Evolutionary conservation across 768 basidiomycete genomes (phyloP), one percentile per base, ranked within the genome.

Genomic region (Suillus fuscotomentosus): DNA sequence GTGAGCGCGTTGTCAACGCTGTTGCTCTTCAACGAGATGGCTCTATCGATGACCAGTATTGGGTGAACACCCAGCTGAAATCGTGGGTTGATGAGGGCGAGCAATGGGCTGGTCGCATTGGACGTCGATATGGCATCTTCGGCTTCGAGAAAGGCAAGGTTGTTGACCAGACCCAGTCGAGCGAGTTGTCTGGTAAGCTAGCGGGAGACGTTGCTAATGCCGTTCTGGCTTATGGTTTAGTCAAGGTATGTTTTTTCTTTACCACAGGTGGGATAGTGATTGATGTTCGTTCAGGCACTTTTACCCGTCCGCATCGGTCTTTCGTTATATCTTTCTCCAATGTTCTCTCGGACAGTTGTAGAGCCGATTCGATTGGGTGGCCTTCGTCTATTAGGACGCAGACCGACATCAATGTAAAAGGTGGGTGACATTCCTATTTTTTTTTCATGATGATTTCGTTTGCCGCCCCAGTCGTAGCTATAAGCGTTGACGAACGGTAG

Each of bases 171-270:
- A 7, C 22, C 17, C 56, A 11, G 39, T 8, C 17, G 3, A 42
- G 57, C 13, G 61, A 69, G n/a, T 67, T 70, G 7, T 71, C 82
- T 20, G 78, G 77, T 14, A 77, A 77, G 63, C 74, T 93, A 42
- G 90, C 88, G 11, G 88, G 89, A 17, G 91, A 94, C 70, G 85
- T 94, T 7, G 89, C 92, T 5, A 94, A 95, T 72, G 92, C 87
- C 3, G 84, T 94, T 10, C 79, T 93, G 55, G 94, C 94, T 3
- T 97, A 95, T 73, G 88, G 85, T 1, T 79, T 85, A 20, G 90
- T 89, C 59, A 95, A 95, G 84, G 94, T 90, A 69, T 42, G 78
- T 65, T 43, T 42, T 5, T 31, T 42, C 61, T 8, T 20, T 50
- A 55, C 43, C 60, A 38, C 51, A 20, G 24, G 13, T 20, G 6